Percentiles rank a stretch among this genome's conserved stretches.
Conservation (phyloP, 78 protist genomes). For the Dictyostelium brefeldianum region DNA sequence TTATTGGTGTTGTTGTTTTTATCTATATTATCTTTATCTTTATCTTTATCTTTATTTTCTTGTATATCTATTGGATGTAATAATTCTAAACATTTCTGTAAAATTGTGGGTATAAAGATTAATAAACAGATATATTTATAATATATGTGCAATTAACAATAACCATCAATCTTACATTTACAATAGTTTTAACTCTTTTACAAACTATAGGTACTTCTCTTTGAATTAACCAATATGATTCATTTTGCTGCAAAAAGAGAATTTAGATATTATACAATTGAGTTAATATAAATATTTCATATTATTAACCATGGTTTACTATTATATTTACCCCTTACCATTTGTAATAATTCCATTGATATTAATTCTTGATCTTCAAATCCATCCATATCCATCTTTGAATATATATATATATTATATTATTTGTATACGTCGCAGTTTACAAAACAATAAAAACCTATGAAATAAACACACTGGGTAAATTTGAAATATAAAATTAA, state of each 20-base stretch:
- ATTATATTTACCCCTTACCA: not conserved
- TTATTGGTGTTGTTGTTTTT: not conserved
- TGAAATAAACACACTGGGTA: not conserved
- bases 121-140: not conserved
- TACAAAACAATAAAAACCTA: not conserved
- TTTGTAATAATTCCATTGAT: constrained; percentile 13
- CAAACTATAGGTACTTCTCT: constrained; percentile 67
- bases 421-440: not conserved
- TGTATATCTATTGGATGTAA: constrained; percentile 34
- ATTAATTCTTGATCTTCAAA: constrained; percentile 6
- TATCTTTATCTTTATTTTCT: not conserved
- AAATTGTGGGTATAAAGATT: not conserved
- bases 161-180: constrained; percentile 45
- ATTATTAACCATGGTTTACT: no score
- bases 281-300: no score
- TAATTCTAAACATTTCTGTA: constrained; percentile 63
- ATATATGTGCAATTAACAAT: not conserved
- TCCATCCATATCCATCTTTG: constrained; percentile 1
- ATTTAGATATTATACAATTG: not conserved
- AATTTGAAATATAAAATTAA: not conserved
- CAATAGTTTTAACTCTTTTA: constrained; percentile 55
- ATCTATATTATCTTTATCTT: not conserved
- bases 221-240: constrained; percentile 68
- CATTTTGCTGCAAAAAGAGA: constrained; percentile 34
- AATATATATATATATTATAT: no score